Base-by-base conservation (phyloP, 257 asterid genomes). In the Solanum microdontum region DNA sequence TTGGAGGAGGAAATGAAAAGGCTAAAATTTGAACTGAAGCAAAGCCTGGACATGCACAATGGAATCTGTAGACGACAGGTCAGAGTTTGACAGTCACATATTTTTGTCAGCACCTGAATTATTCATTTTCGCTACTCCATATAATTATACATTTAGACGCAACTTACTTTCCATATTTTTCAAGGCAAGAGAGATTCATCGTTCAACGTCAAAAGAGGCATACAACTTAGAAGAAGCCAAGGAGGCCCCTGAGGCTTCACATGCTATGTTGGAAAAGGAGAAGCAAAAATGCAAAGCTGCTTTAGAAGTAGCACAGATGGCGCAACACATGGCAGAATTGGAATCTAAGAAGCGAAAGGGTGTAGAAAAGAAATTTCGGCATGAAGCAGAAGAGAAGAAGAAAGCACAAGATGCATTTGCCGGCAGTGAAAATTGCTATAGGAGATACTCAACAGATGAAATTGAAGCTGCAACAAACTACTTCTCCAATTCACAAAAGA, bases 261-360 rank as follows among this genome's bases (percentile, higher is more conserved):
- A 92, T 85, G 93, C 94, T 83, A 91, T 92, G 32, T 90, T 92
- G 43, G 93, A 91, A 88, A 92, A 92, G 87, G 98, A 95, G 93
- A 95, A 92, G 93, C 90, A 90, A 60, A 96, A 92, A 92, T 89
- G 94, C 88, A 93, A 90, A 90, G 95, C 93, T 86, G 96, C 98
- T n/a, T 87, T 94, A 8, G 98, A 94, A 91, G 92, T 94, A 36
- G 98, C 98, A 32, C 91, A 91, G 21, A 94, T 91, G 91, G 97
- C 97, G 10, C 98, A 94, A 5, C 93, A 93, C 15, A 74, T 94
- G 83, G 98, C 98, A 45, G 97, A 94, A 84, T 82, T 95, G 88
- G 98, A 96, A 91, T 69, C 92, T 8, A 92, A 91, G 70, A 94
- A 93, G 90, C 89, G 98, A 87, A 92, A 79, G 90, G 64, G 19